Evolutionary conservation across 225 moss, liverwort and hornwort species (phyloP), one percentile per base, ranked within the genome.

Genomic region (Sphagnum contortum): DNA sequence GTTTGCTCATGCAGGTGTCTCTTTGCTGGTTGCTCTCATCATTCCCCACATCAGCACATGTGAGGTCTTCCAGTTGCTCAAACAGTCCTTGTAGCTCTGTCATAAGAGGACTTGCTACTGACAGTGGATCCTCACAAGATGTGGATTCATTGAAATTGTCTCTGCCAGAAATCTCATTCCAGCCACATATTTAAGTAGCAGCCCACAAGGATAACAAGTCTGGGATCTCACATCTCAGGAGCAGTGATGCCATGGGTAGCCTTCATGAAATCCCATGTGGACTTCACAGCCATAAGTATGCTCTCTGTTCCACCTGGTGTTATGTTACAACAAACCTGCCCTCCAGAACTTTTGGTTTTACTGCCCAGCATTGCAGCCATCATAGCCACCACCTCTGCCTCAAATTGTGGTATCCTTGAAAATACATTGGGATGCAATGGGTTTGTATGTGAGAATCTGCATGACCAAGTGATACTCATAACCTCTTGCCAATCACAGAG

Each of bases 231-330:
- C 98, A 98, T 93, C 79, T 98, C 98, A 47, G 98, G 93, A 60
- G 80, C 76, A 45, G 76, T 81, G 12, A 98, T 78, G 55, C 93
- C 91, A 68, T 80, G 70, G 45, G 82, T 78, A 61, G 83, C 82
- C 72, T 72, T 87, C 98, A 93, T 98, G 62, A 75, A 98, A 74
- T 98, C 98, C 57, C 98, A 91, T 14, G 91, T 75, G 49, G 91
- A 77, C 74, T 98, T 98, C 64, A 98, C 89, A 68, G 98, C 93
- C 98, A 98, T 93, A 11, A 98, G 86, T 69, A 98, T 93, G 66
- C 98, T 98, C 75, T 98, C 98, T 65, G 98, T 98, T 13, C 98
- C 98, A 47, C 98, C 98, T n/a, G 98, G 91, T 59, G 98, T 98
- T 93, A 98, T 93, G 65, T 98, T 98, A 57, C 98, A 93, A 74